phyloP scores from a whole-genome alignment of 352 stramenopile species.

The Phytophthora boehmeriae region DNA sequence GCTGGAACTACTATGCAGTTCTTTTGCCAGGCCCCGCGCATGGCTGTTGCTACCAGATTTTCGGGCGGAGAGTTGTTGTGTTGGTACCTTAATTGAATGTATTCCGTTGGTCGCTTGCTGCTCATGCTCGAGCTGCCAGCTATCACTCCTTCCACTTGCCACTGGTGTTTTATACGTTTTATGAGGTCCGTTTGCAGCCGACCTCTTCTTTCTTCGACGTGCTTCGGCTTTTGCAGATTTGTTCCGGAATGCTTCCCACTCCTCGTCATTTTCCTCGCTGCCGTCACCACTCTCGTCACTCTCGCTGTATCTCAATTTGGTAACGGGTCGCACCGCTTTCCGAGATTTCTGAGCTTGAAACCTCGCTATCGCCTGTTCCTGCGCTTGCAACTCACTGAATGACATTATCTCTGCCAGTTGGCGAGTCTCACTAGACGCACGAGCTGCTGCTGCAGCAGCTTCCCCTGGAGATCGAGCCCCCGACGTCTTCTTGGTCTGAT shows the following conservation, averaged over 20 bases:
- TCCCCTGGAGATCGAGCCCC: not conserved
- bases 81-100: not conserved
- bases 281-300: conserved; percentile 20
- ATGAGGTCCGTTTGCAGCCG: not conserved
- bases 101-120: conserved; percentile 20
- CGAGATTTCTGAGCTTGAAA: conserved; percentile 14
- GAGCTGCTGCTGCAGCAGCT: not conserved
- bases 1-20: conserved; percentile 20
- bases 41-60: not conserved
- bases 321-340: conserved; percentile 5
- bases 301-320: conserved; percentile 1
- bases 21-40: not conserved
- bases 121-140: not conserved
- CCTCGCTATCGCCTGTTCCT: conserved; percentile 7
- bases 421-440: conserved; percentile 1
- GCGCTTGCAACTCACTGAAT: conserved; percentile 12
- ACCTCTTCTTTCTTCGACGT: conserved; percentile 13
- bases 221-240: conserved; percentile 19
- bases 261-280: conserved; percentile 19
- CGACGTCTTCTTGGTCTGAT: conserved; percentile 2
- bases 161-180: not conserved
- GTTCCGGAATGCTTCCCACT: conserved; percentile 22
- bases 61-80: not conserved
- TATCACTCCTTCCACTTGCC: not conserved
- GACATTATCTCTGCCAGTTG: conserved; percentile 3